phyloP scores from a whole-genome alignment of 2,329 filamentous ascomycete species.

The Sordariomycetes sp. region DNA sequence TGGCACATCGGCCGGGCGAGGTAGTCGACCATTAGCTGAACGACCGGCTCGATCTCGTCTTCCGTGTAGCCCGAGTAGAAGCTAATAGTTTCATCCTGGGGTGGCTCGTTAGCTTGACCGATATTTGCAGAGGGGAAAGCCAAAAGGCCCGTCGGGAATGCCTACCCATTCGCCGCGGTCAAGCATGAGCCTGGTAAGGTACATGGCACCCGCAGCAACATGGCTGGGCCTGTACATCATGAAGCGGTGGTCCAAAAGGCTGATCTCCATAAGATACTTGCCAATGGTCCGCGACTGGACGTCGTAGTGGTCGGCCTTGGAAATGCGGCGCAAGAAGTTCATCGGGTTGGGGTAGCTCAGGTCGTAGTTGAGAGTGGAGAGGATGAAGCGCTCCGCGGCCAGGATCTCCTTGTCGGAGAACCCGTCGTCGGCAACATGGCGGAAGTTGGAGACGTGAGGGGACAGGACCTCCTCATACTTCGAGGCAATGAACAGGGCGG shows the following conservation, averaged over 20 bases:
- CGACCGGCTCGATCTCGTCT: constrained; percentile 84
- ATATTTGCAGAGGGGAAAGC: neutral
- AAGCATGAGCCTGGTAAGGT: constrained; percentile 80
- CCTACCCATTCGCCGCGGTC: constrained; percentile 85
- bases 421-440: constrained; percentile 90
- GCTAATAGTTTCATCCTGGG: constrained; percentile 68
- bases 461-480: constrained; percentile 99
- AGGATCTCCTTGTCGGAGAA: constrained; percentile 93
- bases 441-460: constrained; percentile 93
- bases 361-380: constrained; percentile 87
- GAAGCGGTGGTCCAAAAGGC: constrained; percentile 88
- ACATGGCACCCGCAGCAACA: constrained; percentile 89
- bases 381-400: constrained; percentile 90
- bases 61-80: constrained; percentile 93
- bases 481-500: constrained; percentile 98
- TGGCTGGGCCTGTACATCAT: constrained; percentile 83
- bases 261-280: constrained; percentile 97
- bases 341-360: constrained; percentile 98
- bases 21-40: constrained; percentile 93
- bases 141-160: constrained; percentile 9
- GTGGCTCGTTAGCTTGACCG: neutral
- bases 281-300: constrained; percentile 94
- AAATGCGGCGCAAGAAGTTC: constrained; percentile 98
- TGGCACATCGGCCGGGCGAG: constrained; percentile 82
- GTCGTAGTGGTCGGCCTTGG: constrained; percentile 98